Evolutionary conservation across 192 early-diverging fungal genomes (phyloP).

Genomic region (Gaertneriomyces semiglobifer): DNA sequence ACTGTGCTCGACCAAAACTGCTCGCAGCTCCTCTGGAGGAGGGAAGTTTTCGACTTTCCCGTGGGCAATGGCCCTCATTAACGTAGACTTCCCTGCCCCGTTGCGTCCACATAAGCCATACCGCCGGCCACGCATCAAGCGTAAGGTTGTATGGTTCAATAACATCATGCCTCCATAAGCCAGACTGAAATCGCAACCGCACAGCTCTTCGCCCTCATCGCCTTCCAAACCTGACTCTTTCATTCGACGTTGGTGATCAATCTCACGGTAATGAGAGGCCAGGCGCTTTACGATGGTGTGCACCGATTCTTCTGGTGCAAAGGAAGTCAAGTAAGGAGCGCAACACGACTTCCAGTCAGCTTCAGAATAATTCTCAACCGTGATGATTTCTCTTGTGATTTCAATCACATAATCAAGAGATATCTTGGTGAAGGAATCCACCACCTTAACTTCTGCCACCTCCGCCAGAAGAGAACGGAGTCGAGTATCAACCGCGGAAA

Average conservation of each 20-base stretch:
- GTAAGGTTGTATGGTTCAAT: constrained; percentile 54
- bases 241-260: constrained; percentile 22
- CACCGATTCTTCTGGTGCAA: constrained; percentile 24
- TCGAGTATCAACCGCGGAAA: constrained; percentile 19
- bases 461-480: constrained; percentile 17
- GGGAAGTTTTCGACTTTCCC: constrained; percentile 59
- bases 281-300: neutral
- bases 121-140: constrained; percentile 67
- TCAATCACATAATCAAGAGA: constrained; percentile 26
- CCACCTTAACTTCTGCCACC: constrained; percentile 24
- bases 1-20: constrained; percentile 53
- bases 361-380: constrained; percentile 19
- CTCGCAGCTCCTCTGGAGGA: constrained; percentile 42
- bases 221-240: constrained; percentile 35
- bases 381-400: constrained; percentile 20
- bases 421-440: constrained; percentile 33
- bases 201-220: constrained; percentile 56
- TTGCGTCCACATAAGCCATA: constrained; percentile 81
- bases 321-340: constrained; percentile 33
- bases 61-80: constrained; percentile 61
- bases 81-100: constrained; percentile 76
- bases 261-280: constrained; percentile 20
- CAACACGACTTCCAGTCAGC: constrained; percentile 37
- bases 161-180: constrained; percentile 60
- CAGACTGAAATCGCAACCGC: constrained; percentile 52